Percentiles rank a stretch among this genome's conserved stretches.
phyloP scores from a whole-genome alignment of 768 basidiomycete species.

The Xerocomus brunneocitrinus region DNA sequence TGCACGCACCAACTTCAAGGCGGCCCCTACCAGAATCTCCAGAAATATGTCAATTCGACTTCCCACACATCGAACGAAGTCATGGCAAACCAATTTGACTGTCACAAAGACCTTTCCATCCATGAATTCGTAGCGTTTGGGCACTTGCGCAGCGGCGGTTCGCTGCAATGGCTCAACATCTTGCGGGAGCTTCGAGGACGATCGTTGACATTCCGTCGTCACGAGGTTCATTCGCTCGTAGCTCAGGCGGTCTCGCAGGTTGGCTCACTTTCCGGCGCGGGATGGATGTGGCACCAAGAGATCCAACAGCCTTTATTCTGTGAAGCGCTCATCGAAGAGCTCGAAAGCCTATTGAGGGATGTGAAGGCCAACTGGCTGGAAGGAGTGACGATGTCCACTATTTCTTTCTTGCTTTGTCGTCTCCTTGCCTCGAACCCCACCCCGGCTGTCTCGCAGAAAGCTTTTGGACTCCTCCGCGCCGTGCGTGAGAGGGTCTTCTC shows the following conservation, averaged over 20 bases:
- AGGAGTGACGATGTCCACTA: constrained; percentile 28
- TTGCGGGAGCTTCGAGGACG: constrained; percentile 40
- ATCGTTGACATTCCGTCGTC: constrained; percentile 35
- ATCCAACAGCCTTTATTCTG: constrained; percentile 33
- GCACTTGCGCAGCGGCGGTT: constrained; percentile 40
- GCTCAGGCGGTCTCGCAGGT: constrained; percentile 43
- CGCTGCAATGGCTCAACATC: constrained; percentile 50
- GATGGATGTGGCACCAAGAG: constrained; percentile 39
- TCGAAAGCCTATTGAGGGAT: constrained; percentile 32
- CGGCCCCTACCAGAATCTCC: constrained; percentile 34
- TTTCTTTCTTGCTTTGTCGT: constrained; percentile 34
- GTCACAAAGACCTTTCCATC: constrained; percentile 36
- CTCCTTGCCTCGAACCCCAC: constrained; percentile 28
- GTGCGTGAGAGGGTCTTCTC: constrained; percentile 30
- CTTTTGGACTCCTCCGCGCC: constrained; percentile 27
- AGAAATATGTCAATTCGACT: constrained; percentile 34
- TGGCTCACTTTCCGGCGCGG: constrained; percentile 24
- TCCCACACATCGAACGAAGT: constrained; percentile 41
- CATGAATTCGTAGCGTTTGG: constrained; percentile 47
- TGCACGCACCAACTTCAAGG: constrained; percentile 34
- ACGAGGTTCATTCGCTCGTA: constrained; percentile 40
- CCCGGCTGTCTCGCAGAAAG: constrained; percentile 10
- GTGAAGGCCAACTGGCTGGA: constrained; percentile 42
- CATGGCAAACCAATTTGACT: constrained; percentile 39
- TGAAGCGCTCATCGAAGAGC: constrained; percentile 32